Base-by-base conservation (phyloP, 179 eudicot species). In the Silene vulgaris region DNA sequence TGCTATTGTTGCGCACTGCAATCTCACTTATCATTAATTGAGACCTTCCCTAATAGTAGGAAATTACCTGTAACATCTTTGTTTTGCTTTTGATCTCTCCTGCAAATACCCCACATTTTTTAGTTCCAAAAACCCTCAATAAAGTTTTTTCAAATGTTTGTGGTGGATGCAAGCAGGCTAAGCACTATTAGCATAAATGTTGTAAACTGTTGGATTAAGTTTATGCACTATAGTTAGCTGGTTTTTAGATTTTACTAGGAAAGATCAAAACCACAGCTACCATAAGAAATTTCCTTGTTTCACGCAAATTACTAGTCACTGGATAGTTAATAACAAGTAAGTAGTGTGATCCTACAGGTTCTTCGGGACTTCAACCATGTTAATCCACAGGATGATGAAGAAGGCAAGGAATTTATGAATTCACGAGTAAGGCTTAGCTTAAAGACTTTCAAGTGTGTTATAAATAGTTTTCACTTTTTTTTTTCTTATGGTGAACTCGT, bases 301-400 rank as follows among this genome's bases (percentile, higher is more conserved):
- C 6, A 54, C 8, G 52, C 3, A 45, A 23, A 26, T 21, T 23
- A 6, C 17, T 5, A 50, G 37, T 37, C 30, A 28, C 43, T 52
- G 30, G 40, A 37, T 28, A 28, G 21, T 13, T 23, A 21, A 13
- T 59, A 45, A 60, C 65, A 52, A 26, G 2, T 59, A 45, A 60
- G 45, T 35, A 23, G 16, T 3, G 69, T 75, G 69, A 19, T 23
- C 56, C 63, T 83, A 69, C 91, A 95, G 99, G 86, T 95, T 84
- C 95, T 95, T 80, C 90, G 97, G 54, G 97, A 95, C 62, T 95
- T 92, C 77, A 95, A 95, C 84, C 97, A 95, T 83, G 99, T 95
- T 73, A 90, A 95, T 84, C 97, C 97, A 61, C 96, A 87, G 75
- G 90, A 89, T 79, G 99, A 95, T 54, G 96, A 89, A 32, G 97